phyloP scores from a whole-genome alignment of 1,139 yeast species.

The Saccharomycopsis hybrid region DNA sequence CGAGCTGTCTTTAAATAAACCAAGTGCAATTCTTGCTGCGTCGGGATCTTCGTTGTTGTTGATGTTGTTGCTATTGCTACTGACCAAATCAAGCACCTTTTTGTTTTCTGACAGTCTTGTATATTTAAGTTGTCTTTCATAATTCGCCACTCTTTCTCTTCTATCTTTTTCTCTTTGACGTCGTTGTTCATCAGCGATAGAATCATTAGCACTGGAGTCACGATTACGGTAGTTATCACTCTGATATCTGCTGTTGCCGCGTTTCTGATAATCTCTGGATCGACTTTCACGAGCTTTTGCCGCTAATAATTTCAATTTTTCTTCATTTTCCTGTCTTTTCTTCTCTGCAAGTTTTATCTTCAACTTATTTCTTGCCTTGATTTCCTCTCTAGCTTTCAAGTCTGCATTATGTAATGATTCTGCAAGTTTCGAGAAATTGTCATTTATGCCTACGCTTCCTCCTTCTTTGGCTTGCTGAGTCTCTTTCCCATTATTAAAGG shows the following conservation, averaged over 20 bases:
- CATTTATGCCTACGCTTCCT: slow-evolving; percentile 40
- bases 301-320: slow-evolving; percentile 51
- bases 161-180: slow-evolving; percentile 36
- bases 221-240: slow-evolving; percentile 9
- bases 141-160: slow-evolving; percentile 39
- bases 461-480: slow-evolving; percentile 22
- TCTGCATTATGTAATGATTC: slow-evolving; percentile 76
- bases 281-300: slow-evolving; percentile 43
- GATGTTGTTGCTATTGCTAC: not conserved
- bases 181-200: slow-evolving; percentile 22
- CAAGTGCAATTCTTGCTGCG: slow-evolving; percentile 48
- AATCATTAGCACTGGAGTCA: slow-evolving; percentile 11
- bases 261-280: not conserved
- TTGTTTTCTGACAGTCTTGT: slow-evolving; percentile 37
- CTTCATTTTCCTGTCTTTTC: slow-evolving; percentile 56
- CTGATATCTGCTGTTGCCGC: not conserved
- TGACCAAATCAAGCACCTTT: slow-evolving; percentile 1
- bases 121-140: slow-evolving; percentile 40
- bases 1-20: slow-evolving; percentile 32
- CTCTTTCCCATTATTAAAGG: slow-evolving; percentile 36
- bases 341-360: slow-evolving; percentile 48
- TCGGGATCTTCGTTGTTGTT: not conserved
- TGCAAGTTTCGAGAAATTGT: slow-evolving; percentile 58
- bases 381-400: slow-evolving; percentile 62
- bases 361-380: slow-evolving; percentile 52